A percentile compares a stretch with the other conserved stretches of the same genome.
These are phyloP conservation scores for Trichothecium roseum DNA, from an alignment of 2,329 filamentous ascomycete species.

Conservation along the genomic window DNA sequence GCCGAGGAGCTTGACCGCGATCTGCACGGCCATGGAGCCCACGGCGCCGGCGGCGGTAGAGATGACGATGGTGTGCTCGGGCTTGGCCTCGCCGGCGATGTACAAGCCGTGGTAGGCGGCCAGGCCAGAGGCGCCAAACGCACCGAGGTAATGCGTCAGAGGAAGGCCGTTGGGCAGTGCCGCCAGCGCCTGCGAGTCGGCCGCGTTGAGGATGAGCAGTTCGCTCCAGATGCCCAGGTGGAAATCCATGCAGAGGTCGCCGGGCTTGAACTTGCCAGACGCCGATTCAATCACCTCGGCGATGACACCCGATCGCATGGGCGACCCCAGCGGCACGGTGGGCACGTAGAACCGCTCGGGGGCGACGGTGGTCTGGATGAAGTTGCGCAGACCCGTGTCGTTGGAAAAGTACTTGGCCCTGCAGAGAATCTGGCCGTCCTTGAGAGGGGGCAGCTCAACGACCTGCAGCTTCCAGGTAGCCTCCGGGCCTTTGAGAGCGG, in stretches of 20 bases:
- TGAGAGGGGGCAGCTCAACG: slow-evolving; percentile 12
- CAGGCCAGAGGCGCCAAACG: slow-evolving; percentile 16
- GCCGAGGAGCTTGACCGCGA: slow-evolving; percentile 15
- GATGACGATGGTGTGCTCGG: slow-evolving; percentile 16
- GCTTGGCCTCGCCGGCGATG: slow-evolving; percentile 13
- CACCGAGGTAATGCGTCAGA: slow-evolving; percentile 16
- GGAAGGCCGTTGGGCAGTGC: slow-evolving; percentile 13
- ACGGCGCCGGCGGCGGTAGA: slow-evolving; percentile 17
- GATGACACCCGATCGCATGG: slow-evolving; percentile 17
- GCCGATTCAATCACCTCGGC: slow-evolving; percentile 16
- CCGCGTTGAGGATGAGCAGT: slow-evolving; percentile 14
- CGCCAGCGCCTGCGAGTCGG: slow-evolving; percentile 12
- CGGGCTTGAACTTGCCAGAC: slow-evolving; percentile 13
- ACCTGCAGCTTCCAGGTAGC: slow-evolving; percentile 16
- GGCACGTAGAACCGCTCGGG: slow-evolving; percentile 17
- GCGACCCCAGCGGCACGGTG: slow-evolving; percentile 14
- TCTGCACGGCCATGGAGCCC: slow-evolving; percentile 18
- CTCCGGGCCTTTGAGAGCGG: slow-evolving; percentile 14
- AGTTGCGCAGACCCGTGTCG: slow-evolving; percentile 16
- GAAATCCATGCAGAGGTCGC: slow-evolving; percentile 17
- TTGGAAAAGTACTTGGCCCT: slow-evolving; percentile 17
- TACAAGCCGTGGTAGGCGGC: slow-evolving; percentile 15
- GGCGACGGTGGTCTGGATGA: slow-evolving; percentile 16
- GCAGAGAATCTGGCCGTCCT: slow-evolving; percentile 16
- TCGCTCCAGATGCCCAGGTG: slow-evolving; percentile 18